Percentiles rank a stretch among this genome's conserved stretches.
These are phyloP conservation scores for Kluyveromyces marxianus DNA, from an alignment of 1,139 yeast genomes.

Conservation along the genomic window DNA sequence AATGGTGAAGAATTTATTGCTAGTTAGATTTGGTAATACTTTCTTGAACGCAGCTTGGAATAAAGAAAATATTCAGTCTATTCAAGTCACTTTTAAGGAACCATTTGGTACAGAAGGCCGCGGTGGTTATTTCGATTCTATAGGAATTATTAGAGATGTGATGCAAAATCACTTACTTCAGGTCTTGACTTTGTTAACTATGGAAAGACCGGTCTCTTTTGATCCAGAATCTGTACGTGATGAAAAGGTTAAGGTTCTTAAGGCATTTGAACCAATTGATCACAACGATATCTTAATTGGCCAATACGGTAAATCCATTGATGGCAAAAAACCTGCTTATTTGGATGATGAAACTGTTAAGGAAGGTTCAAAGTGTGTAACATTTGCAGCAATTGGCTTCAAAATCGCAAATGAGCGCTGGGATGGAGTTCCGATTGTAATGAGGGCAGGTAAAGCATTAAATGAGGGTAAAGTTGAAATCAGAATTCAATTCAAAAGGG, in stretches of 20 bases:
- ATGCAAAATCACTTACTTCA: slow-evolving; percentile 97
- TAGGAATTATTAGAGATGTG: slow-evolving; percentile 95
- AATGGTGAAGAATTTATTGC: slow-evolving; percentile 89
- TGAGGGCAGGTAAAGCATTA: slow-evolving; percentile 95
- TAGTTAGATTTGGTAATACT: slow-evolving; percentile 83
- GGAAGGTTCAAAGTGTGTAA: slow-evolving; percentile 73
- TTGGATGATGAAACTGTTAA: slow-evolving; percentile 90
- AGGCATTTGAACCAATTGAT: slow-evolving; percentile 67
- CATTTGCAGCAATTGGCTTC: slow-evolving; percentile 81
- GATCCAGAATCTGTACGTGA: slow-evolving; percentile 93
- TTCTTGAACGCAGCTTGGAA: slow-evolving; percentile 84
- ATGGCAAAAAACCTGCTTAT: slow-evolving; percentile 85
- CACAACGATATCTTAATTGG: slow-evolving; percentile 68
- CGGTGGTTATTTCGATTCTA: slow-evolving; percentile 93
- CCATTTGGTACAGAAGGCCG: slow-evolving; percentile 98
- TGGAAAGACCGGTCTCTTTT: slow-evolving; percentile 90
- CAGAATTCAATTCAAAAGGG: slow-evolving; percentile 85
- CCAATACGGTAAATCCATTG: slow-evolving; percentile 77
- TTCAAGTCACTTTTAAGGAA: slow-evolving; percentile 91
- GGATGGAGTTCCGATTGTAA: slow-evolving; percentile 94
- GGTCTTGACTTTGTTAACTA: slow-evolving; percentile 81
- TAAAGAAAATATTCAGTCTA: slow-evolving; percentile 62
- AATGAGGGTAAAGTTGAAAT: slow-evolving; percentile 92
- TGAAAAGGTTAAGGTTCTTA: slow-evolving; percentile 88
- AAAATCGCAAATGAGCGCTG: slow-evolving; percentile 87